Percentiles rank a stretch among this genome's conserved stretches.
These are phyloP conservation scores for Starmerella tilneyi DNA, from an alignment of 805 yeast species.

Conservation along the genomic window DNA sequence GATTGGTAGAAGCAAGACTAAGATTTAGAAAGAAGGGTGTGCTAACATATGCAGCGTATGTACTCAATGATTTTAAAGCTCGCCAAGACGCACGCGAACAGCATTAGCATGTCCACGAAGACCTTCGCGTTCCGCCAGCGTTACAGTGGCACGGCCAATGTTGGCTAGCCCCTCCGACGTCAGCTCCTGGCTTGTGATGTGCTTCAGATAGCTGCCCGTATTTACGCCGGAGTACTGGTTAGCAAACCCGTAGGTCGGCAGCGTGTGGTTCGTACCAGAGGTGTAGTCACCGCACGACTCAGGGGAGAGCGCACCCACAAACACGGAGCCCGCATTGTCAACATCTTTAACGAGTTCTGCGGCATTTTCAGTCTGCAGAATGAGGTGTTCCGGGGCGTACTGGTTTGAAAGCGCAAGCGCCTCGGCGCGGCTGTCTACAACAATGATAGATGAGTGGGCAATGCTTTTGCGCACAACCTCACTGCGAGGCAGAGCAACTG, in stretches of 20 bases:
- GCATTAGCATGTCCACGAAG: conserved; percentile 96
- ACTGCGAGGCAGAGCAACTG: conserved; percentile 73
- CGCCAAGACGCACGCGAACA: conserved; percentile 69
- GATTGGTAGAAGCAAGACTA: no score
- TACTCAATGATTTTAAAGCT: background rate
- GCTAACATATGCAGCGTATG: background rate
- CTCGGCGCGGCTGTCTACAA: conserved; percentile 58
- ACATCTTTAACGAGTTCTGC: conserved; percentile 57
- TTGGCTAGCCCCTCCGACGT: conserved; percentile 72
- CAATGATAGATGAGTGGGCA: conserved; percentile 75
- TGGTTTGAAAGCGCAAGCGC: conserved; percentile 80
- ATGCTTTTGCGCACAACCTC: conserved; percentile 88
- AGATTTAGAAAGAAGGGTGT: no score
- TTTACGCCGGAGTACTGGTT: conserved; percentile 95
- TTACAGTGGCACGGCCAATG: conserved; percentile 95
- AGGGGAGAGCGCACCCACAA: conserved; percentile 93
- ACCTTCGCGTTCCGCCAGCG: conserved; percentile 91
- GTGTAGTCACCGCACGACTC: conserved; percentile 98
- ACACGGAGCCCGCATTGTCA: conserved; percentile 90
- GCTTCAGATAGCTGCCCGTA: conserved; percentile 90
- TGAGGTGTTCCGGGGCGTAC: conserved; percentile 97
- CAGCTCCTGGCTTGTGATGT: conserved; percentile 86
- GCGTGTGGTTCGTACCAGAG: conserved; percentile 94
- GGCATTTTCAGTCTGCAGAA: conserved; percentile 79
- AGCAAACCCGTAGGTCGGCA: conserved; percentile 98